A percentile compares a stretch with the other conserved stretches of the same genome.
Conservation (phyloP, 108 stramenopile species). For the Nitzschia sp. region DNA sequence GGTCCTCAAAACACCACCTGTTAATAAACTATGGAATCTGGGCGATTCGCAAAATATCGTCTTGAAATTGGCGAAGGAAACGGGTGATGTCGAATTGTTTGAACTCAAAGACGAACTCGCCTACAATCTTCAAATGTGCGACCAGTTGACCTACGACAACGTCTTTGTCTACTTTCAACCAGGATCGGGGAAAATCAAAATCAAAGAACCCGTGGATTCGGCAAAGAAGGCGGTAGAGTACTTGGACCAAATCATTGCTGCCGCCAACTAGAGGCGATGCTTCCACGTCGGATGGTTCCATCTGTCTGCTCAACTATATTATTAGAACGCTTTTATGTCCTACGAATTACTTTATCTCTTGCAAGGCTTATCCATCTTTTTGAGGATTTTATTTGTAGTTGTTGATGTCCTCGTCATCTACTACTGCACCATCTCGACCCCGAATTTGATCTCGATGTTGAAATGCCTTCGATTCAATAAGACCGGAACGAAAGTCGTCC, state of each 20-base stretch:
- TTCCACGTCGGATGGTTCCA: background rate
- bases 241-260: conserved; percentile 23
- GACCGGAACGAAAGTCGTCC: conserved; percentile 77
- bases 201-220: conserved; percentile 59
- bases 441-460: conserved; percentile 66
- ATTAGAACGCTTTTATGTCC: background rate
- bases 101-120: conserved; percentile 75
- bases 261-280: background rate
- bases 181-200: conserved; percentile 66
- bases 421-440: conserved; percentile 45
- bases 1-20: conserved; percentile 74
- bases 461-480: conserved; percentile 74
- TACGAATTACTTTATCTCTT: background rate
- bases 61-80: conserved; percentile 58
- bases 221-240: conserved; percentile 54
- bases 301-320: background rate
- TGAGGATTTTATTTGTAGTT: background rate
- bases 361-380: background rate
- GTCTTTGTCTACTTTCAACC: conserved; percentile 78
- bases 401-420: conserved; percentile 8
- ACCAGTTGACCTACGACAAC: conserved; percentile 77
- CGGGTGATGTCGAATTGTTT: conserved; percentile 62
- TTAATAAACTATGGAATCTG: conserved; percentile 76
- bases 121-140: conserved; percentile 70
- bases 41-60: conserved; percentile 66